phyloP scores from a whole-genome alignment of 176 grass and related monocot genomes.

The Avena sativa region DNA sequence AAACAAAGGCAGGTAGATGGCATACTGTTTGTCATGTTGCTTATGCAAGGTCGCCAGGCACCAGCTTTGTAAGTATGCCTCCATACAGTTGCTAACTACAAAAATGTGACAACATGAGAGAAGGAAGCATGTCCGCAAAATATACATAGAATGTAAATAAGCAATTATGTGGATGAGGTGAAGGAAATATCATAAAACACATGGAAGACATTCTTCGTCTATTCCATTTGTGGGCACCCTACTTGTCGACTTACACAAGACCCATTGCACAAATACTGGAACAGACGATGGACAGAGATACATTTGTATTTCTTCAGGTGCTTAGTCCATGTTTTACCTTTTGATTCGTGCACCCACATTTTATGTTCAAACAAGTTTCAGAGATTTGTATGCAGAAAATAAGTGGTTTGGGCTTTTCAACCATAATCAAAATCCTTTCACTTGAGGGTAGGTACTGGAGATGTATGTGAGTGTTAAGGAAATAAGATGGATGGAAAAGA shows the following conservation, averaged over 20 bases:
- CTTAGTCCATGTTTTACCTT: background rate
- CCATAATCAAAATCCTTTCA: background rate
- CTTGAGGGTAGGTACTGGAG: background rate
- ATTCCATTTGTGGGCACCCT: background rate
- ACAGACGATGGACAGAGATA: conserved; percentile 5
- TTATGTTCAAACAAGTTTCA: background rate
- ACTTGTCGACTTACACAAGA: conserved; percentile 9
- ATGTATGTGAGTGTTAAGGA: background rate
- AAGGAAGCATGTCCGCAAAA: conserved; percentile 21
- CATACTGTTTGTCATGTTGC: conserved; percentile 62
- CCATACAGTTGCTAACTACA: conserved; percentile 94
- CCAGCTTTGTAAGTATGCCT: conserved; percentile 79
- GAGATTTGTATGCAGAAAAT: background rate
- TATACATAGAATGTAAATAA: background rate
- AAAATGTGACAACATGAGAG: conserved; percentile 53
- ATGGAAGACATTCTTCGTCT: background rate
- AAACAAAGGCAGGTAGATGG: conserved; percentile 11
- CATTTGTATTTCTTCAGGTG: background rate
- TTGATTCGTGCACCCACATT: background rate
- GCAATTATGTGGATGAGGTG: background rate
- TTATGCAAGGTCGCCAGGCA: conserved; percentile 77
- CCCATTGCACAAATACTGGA: background rate
- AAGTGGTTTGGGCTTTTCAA: conserved; percentile 15
- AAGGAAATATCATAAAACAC: conserved; percentile 35
- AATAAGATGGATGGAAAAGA: conserved; percentile 15